Conservation (phyloP, 805 yeast species). For the Saturnispora bothae region DNA sequence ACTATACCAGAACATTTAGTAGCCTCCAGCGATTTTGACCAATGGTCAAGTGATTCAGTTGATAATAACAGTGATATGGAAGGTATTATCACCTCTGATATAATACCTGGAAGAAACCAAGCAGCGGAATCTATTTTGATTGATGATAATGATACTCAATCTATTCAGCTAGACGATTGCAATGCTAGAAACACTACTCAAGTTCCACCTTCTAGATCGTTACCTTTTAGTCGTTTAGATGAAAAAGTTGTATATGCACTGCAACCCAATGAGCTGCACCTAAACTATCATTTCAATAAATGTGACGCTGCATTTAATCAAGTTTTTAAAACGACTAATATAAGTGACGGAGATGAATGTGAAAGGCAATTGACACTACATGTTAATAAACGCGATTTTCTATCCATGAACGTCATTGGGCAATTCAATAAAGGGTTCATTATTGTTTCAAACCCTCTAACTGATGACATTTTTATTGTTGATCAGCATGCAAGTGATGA, state of each 20-base stretch:
- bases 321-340: slow-evolving; percentile 22
- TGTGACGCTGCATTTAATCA: no score
- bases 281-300: no score
- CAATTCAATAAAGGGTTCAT: slow-evolving; percentile 95
- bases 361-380: slow-evolving; percentile 49
- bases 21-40: no score
- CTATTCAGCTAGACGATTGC: no score
- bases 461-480: slow-evolving; percentile 65
- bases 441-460: slow-evolving; percentile 45
- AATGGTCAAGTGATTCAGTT: no score
- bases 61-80: no score
- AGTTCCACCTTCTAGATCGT: background rate
- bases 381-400: slow-evolving; percentile 64
- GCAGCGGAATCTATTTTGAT: no score
- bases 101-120: no score
- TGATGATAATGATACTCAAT: no score
- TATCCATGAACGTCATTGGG: slow-evolving; percentile 70
- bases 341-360: slow-evolving; percentile 38
- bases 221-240: background rate
- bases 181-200: no score
- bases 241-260: slow-evolving; percentile 1
- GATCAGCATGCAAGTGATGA: slow-evolving; percentile 99
- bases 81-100: no score
- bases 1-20: no score
- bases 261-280: background rate